phyloP scores from a whole-genome alignment of 768 basidiomycete genomes.

The Rhizopogon roseolus region DNA sequence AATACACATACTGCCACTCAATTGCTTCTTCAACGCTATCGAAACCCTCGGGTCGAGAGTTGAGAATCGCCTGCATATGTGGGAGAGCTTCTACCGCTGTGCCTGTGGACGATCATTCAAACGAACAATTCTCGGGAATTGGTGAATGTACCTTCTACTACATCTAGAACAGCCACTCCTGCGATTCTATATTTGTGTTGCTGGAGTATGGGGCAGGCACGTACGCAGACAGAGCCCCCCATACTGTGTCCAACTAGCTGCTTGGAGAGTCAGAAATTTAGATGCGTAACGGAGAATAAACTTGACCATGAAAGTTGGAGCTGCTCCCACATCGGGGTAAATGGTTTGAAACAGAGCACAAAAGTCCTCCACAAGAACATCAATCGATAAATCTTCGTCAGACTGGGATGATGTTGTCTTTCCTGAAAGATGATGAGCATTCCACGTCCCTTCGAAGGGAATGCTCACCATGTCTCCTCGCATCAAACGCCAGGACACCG shows the following conservation, averaged over 20 bases:
- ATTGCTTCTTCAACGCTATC: slow-evolving; percentile 79
- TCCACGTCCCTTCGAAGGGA: not conserved
- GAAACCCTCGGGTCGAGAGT: slow-evolving; percentile 83
- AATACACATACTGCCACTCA: slow-evolving; percentile 85
- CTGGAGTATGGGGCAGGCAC: slow-evolving; percentile 62
- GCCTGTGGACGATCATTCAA: slow-evolving; percentile 38
- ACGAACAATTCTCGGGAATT: not conserved
- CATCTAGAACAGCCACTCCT: slow-evolving; percentile 80
- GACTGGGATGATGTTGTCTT: slow-evolving; percentile 19
- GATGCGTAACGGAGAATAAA: not conserved
- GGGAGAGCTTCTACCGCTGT: slow-evolving; percentile 92
- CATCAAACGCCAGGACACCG: slow-evolving; percentile 80
- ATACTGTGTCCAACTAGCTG: slow-evolving; percentile 94
- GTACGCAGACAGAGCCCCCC: slow-evolving; percentile 88
- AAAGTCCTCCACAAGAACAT: slow-evolving; percentile 70
- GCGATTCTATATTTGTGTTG: slow-evolving; percentile 64
- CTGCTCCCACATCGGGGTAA: slow-evolving; percentile 56
- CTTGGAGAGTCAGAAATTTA: not conserved
- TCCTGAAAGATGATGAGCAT: slow-evolving; percentile 10
- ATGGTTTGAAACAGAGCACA: slow-evolving; percentile 61
- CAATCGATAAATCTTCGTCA: slow-evolving; percentile 52
- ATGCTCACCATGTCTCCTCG: slow-evolving; percentile 77
- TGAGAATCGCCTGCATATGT: slow-evolving; percentile 85
- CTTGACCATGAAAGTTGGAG: slow-evolving; percentile 75
- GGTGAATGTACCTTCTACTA: slow-evolving; percentile 71